Percentiles rank a stretch among this genome's conserved stretches.
Conservation (phyloP, 768 basidiomycete species). For the Auriscalpium orientale region DNA sequence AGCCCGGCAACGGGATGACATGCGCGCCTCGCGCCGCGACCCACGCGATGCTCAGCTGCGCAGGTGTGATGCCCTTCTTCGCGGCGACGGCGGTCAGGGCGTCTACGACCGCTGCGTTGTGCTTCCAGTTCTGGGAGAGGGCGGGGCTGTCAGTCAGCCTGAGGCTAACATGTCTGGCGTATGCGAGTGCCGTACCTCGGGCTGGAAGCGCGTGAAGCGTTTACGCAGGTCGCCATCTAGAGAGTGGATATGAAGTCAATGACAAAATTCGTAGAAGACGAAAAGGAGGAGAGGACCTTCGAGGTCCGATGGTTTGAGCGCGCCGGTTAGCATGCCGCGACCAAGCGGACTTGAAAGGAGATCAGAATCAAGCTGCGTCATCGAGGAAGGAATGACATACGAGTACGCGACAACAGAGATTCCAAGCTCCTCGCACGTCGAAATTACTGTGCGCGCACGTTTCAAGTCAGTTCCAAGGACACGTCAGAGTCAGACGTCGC, state of each 20-base stretch:
- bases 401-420: conserved; percentile 57
- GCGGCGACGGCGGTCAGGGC: conserved; percentile 31
- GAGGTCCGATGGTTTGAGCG: conserved; percentile 33
- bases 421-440: conserved; percentile 45
- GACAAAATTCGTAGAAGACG: neutral
- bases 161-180: too few species aligned
- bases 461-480: neutral
- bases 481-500: neutral
- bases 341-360: conserved; percentile 39
- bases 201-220: conserved; percentile 28
- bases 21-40: conserved; percentile 27
- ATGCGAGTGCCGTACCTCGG: conserved; percentile 19
- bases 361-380: neutral
- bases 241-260: conserved; percentile 9
- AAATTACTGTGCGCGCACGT: conserved; percentile 32
- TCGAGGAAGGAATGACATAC: conserved; percentile 20
- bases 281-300: conserved; percentile 16
- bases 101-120: conserved; percentile 37
- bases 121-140: conserved; percentile 27
- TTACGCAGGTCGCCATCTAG: conserved; percentile 31
- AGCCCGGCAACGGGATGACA: conserved; percentile 42
- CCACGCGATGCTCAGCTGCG: conserved; percentile 34
- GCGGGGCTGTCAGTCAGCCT: neutral
- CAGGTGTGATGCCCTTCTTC: conserved; percentile 34
- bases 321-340: conserved; percentile 44